phyloP scores from a whole-genome alignment of 306 rosid species.

The Cicer cuneatum region DNA sequence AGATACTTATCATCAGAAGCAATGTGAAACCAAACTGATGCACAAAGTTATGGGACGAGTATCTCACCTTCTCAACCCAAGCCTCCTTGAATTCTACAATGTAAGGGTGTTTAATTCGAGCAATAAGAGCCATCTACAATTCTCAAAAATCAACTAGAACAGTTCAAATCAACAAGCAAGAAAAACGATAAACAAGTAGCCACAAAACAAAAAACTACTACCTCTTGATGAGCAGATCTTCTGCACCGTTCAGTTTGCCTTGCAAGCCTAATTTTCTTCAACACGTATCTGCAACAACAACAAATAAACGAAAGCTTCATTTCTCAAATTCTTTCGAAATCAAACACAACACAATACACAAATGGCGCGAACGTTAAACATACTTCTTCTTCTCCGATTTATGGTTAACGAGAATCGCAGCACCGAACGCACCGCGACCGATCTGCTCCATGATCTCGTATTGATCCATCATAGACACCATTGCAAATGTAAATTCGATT shows the following conservation, averaged over 20 bases:
- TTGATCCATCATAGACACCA: conserved; percentile 94
- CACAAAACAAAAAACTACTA: conserved; percentile 50
- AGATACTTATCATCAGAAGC: too few species aligned
- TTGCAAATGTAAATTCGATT: conserved; percentile 40
- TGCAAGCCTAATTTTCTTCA: conserved; percentile 98
- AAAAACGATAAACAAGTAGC: not conserved
- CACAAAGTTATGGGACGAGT: not conserved
- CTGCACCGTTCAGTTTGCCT: conserved; percentile 94
- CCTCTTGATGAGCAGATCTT: conserved; percentile 98
- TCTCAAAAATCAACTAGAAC: conserved; percentile 23
- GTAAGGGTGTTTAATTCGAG: conserved; percentile 84
- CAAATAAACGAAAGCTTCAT: conserved; percentile 23
- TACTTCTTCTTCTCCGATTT: conserved; percentile 84
- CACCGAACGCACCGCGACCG: conserved; percentile 98
- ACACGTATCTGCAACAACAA: conserved; percentile 73
- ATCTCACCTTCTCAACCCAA: conserved; percentile 94
- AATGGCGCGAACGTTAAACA: not conserved
- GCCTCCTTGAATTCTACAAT: conserved; percentile 92
- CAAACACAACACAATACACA: not conserved
- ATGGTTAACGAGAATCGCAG: conserved; percentile 92
- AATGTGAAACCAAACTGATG: not conserved
- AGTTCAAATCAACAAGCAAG: conserved; percentile 29
- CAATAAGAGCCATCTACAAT: conserved; percentile 89
- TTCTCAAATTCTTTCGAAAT: conserved; percentile 31
- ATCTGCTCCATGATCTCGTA: conserved; percentile 99